phyloP scores from a whole-genome alignment of 176 grass and related monocot species.

The Avena atlantica region DNA sequence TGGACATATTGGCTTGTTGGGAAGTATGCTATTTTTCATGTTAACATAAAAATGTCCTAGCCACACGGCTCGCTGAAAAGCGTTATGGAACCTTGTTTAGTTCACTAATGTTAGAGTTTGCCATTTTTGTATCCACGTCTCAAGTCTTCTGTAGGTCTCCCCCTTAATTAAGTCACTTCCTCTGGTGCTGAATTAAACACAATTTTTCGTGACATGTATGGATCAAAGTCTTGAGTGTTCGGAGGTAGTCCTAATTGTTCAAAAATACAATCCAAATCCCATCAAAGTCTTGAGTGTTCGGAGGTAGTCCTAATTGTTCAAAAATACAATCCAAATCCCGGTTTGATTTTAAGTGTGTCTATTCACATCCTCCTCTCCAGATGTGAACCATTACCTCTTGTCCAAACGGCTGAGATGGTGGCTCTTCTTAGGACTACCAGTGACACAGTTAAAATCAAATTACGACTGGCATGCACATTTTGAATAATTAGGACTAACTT shows the following conservation, averaged over 20 bases:
- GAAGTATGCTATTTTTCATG: slow-evolving; percentile 17
- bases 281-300: background rate
- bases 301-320: too few relatives aligned
- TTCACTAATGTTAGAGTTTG: background rate
- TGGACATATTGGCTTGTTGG: background rate
- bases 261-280: too few relatives aligned
- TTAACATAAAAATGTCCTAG: slow-evolving; percentile 18
- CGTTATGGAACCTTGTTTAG: background rate
- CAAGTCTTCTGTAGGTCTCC: background rate
- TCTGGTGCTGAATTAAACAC: background rate
- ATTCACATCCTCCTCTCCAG: too few relatives aligned
- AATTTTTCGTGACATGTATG: background rate
- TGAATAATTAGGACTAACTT: too few relatives aligned
- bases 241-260: too few relatives aligned
- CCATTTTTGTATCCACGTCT: background rate
- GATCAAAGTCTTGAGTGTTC: background rate
- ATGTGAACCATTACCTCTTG: too few relatives aligned
- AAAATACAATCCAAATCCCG: too few relatives aligned
- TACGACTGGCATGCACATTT: too few relatives aligned
- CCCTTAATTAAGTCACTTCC: background rate
- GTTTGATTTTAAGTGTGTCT: too few relatives aligned
- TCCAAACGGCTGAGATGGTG: too few relatives aligned
- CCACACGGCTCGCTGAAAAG: background rate
- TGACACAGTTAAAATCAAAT: too few relatives aligned
- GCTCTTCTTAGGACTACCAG: too few relatives aligned